phyloP scores from a whole-genome alignment of 139 green algal species.

The Micractinium conductrix region DNA sequence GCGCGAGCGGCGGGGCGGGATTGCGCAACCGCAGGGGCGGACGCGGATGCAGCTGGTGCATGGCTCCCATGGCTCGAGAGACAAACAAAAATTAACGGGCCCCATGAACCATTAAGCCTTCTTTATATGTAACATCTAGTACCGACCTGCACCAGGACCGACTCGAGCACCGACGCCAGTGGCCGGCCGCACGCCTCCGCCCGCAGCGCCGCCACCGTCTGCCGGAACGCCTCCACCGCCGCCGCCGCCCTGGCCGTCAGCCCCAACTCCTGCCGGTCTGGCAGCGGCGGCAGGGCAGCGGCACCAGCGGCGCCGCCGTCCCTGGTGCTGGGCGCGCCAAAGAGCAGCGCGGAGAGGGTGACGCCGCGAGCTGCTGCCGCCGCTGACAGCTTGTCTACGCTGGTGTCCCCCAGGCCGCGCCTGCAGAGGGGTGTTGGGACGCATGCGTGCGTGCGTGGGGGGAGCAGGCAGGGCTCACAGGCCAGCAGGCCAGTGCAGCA shows the following conservation, averaged over 20 bases:
- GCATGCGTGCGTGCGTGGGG: no score
- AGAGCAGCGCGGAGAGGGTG: slow-evolving; percentile 8
- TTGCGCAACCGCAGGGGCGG: no score
- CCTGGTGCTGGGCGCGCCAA: neutral
- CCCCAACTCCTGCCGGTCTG: slow-evolving; percentile 34
- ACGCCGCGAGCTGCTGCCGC: neutral
- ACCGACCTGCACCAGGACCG: slow-evolving; percentile 29
- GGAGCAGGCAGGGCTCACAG: neutral
- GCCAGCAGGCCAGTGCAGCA: no score
- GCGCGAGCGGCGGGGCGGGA: no score
- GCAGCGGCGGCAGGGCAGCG: slow-evolving; percentile 28
- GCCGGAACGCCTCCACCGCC: slow-evolving; percentile 36
- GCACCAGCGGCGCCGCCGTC: neutral
- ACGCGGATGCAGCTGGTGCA: no score
- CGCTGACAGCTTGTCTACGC: slow-evolving; percentile 5
- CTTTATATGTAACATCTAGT: neutral
- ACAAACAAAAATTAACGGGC: no score
- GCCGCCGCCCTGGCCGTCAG: slow-evolving; percentile 16
- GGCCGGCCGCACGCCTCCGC: neutral
- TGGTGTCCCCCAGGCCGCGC: slow-evolving; percentile 35
- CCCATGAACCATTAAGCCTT: no score
- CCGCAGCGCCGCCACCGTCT: slow-evolving; percentile 22
- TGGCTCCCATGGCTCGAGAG: no score
- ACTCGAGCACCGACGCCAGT: slow-evolving; percentile 11
- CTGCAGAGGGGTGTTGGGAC: neutral